Evolutionary conservation across 495 filamentous ascomycete species (phyloP).

Genomic region (Penicillium antarcticum): DNA sequence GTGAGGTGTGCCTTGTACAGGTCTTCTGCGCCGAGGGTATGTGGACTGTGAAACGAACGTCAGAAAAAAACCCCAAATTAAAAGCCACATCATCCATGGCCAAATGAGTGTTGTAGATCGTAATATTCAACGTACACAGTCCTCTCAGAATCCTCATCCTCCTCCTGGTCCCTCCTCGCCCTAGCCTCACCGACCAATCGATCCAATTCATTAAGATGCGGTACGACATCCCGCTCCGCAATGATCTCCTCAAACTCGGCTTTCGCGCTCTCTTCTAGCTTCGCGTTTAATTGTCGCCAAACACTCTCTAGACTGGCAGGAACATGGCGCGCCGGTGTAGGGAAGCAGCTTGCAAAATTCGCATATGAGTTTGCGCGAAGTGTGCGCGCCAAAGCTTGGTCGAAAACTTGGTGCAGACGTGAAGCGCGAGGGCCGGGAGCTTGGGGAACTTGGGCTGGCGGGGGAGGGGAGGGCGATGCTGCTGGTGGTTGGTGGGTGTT

Average conservation of each 20-base stretch:
- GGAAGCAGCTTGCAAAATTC: constrained; percentile 87
- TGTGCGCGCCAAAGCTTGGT: constrained; percentile 63
- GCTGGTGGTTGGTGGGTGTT: constrained; percentile 12
- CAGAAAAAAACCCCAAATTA: constrained; percentile 2
- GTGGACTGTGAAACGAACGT: constrained; percentile 51
- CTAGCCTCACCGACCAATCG: constrained; percentile 66
- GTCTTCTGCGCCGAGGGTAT: constrained; percentile 65
- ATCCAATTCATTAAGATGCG: constrained; percentile 80
- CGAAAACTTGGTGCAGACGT: constrained; percentile 67
- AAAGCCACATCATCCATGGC: background rate
- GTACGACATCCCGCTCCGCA: constrained; percentile 63
- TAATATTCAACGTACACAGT: constrained; percentile 34
- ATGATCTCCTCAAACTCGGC: constrained; percentile 78
- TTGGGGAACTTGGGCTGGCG: constrained; percentile 52
- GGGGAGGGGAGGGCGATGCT: constrained; percentile 50
- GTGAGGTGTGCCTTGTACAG: constrained; percentile 69
- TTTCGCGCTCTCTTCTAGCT: constrained; percentile 57
- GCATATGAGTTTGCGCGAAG: constrained; percentile 69
- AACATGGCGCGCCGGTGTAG: constrained; percentile 69
- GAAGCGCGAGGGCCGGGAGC: constrained; percentile 74
- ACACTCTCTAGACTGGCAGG: constrained; percentile 63
- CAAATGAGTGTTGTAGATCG: background rate
- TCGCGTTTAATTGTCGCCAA: constrained; percentile 66
- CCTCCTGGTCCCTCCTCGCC: constrained; percentile 47
- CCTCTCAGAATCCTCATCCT: constrained; percentile 12